Base-by-base conservation (phyloP, 495 filamentous ascomycete genomes). In the Cercophora samala region DNA sequence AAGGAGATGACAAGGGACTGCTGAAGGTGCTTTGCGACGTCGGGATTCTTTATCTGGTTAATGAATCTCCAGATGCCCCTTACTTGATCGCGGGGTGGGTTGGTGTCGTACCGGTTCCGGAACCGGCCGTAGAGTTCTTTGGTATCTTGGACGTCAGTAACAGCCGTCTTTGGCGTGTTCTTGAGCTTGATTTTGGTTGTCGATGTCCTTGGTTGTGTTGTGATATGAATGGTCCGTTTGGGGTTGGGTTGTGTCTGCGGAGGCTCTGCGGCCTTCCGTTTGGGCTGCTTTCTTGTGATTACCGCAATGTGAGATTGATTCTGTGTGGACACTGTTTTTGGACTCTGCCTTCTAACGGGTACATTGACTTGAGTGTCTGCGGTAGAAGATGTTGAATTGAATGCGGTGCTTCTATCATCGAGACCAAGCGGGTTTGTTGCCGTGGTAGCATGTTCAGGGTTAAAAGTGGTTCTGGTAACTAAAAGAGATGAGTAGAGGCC, bases 11-110 rank as follows among this genome's bases (percentile, higher is more conserved):
- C 56, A 21, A 76, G 64, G 9, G 66, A 70, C 60, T 67, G 63
- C 26, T 76, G 74, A 17, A 76, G 52, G 58, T 75, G 69, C 9
- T 52, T 66, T 8, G 72, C 69, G 29, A 68, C 54, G 17, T 64
- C 68, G 2, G 58, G 22, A 42, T 65, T 55, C 22, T 69, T 58
- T 22, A 76, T 72, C 26, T 63, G 62, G 59, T 58, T 61, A 21
- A 76, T 37, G 53, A 76, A 75, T 19, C 64, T 52, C 73, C 69
- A 73, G 24, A 76, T 72, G 21, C 74, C 74, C 0, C 19, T 25
- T 2, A 61, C 64, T n/a, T 76, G 73, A 11, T 69, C 66, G 4
- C n/a, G 63, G 21, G 74, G 71, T 4, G 64, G 66, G 23, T 53
- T 65, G 56, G 56, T 29, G 19, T 69, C 70, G 65, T 73, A 75